phyloP scores from a whole-genome alignment of 1,139 yeast species.

The Protomyces gravidus region DNA sequence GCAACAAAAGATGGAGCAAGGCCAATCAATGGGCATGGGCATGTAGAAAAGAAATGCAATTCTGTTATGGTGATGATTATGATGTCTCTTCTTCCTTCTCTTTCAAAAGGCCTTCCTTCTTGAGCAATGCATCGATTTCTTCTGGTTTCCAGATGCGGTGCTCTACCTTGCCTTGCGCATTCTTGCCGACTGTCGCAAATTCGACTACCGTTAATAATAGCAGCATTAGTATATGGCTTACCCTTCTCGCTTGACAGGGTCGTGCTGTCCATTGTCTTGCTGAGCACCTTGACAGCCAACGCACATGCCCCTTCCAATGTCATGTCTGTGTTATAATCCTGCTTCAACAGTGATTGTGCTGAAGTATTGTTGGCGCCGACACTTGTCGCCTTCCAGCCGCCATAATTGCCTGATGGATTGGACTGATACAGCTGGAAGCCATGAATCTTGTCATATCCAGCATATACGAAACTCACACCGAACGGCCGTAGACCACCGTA shows the following conservation, averaged over 20 bases:
- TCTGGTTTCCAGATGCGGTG: slow-evolving; percentile 75
- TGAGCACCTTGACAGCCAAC: slow-evolving; percentile 82
- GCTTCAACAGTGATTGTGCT: slow-evolving; percentile 91
- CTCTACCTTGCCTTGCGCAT: slow-evolving; percentile 50
- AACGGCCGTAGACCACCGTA: slow-evolving; percentile 95
- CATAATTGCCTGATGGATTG: slow-evolving; percentile 94
- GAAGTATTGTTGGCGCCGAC: slow-evolving; percentile 96
- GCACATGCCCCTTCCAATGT: slow-evolving; percentile 74
- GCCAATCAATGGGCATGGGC: slow-evolving; percentile 28
- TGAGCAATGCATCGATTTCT: slow-evolving; percentile 70
- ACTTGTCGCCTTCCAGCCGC: slow-evolving; percentile 97
- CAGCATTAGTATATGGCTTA: background rate
- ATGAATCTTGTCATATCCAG: slow-evolving; percentile 87
- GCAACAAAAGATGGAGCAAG: slow-evolving; percentile 24
- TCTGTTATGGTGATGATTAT: background rate
- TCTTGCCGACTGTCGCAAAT: slow-evolving; percentile 69
- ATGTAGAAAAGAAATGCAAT: background rate
- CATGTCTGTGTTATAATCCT: slow-evolving; percentile 84
- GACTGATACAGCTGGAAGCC: slow-evolving; percentile 91
- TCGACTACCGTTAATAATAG: slow-evolving; percentile 47
- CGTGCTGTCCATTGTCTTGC: slow-evolving; percentile 90
- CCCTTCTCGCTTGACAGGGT: slow-evolving; percentile 74
- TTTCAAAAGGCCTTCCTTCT: slow-evolving; percentile 45
- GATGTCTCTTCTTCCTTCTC: slow-evolving; percentile 19
- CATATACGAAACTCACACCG: slow-evolving; percentile 93